Evolutionary conservation across 352 stramenopile species (phyloP).

Genomic region (Peronosclerospora sorghi): DNA sequence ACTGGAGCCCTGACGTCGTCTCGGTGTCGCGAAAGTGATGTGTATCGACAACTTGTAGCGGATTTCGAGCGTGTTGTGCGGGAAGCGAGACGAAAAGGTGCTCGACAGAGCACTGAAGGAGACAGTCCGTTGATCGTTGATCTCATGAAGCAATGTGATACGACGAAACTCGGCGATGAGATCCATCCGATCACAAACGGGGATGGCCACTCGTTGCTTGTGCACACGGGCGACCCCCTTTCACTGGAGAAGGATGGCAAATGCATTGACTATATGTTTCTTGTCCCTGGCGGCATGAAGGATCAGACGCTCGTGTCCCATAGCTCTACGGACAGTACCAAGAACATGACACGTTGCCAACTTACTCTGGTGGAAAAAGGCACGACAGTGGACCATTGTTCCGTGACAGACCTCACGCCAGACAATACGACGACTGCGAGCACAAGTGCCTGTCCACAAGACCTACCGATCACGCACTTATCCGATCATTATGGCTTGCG

Average conservation of each 20-base stretch:
- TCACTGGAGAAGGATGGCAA: conserved; percentile 54
- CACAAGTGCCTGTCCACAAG: conserved; percentile 3
- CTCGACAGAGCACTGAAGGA: neutral
- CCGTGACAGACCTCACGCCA: conserved; percentile 23
- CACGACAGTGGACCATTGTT: conserved; percentile 52
- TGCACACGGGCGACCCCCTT: conserved; percentile 34
- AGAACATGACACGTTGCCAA: conserved; percentile 16
- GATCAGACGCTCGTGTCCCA: conserved; percentile 10
- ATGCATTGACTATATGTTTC: conserved; percentile 84
- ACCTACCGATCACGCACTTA: conserved; percentile 62
- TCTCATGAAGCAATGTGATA: conserved; percentile 59
- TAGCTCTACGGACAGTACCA: conserved; percentile 1
- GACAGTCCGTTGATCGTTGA: conserved; percentile 27
- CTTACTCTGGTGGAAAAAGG: conserved; percentile 29
- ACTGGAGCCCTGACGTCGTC: conserved; percentile 17
- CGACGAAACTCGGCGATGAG: conserved; percentile 32
- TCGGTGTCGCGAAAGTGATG: conserved; percentile 40
- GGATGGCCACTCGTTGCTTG: conserved; percentile 55
- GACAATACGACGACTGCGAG: conserved; percentile 13
- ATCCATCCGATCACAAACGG: conserved; percentile 72
- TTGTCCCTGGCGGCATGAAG: conserved; percentile 31
- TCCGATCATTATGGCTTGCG: conserved; percentile 70
- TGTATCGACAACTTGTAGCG: conserved; percentile 47
- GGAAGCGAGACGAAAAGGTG: conserved; percentile 15
- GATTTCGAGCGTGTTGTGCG: conserved; percentile 35